Conservation (phyloP, 2,329 filamentous ascomycete species). For the Penicillium fuscoglaucum region DNA sequence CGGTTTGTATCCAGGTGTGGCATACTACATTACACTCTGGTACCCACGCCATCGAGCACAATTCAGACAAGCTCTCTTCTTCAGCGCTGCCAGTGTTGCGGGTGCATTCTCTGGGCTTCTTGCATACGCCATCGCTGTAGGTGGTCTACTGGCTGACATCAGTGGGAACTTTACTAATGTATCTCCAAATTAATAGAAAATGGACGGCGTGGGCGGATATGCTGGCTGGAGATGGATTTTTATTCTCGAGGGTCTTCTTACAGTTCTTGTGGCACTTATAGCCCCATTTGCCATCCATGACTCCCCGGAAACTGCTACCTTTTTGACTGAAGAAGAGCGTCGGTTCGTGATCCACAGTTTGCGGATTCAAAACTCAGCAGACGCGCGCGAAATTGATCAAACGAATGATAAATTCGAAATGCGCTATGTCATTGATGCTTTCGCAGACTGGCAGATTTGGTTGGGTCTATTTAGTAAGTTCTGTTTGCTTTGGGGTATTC, state of each 20-base stretch:
- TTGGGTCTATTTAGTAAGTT: conserved; percentile 40
- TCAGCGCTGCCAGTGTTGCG: conserved; percentile 50
- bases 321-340: conserved; percentile 45
- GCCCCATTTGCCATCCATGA: conserved; percentile 51
- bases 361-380: conserved; percentile 36
- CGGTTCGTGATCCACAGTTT: conserved; percentile 41
- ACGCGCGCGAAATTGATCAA: conserved; percentile 28
- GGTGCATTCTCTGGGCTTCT: conserved; percentile 56
- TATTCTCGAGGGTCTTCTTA: conserved; percentile 52
- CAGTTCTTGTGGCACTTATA: conserved; percentile 44
- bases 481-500: neutral
- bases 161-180: neutral
- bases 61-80: conserved; percentile 48
- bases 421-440: conserved; percentile 43
- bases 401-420: conserved; percentile 37
- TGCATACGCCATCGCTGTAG: conserved; percentile 51
- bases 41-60: conserved; percentile 48
- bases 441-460: conserved; percentile 46
- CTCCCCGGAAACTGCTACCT: conserved; percentile 46
- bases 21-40: conserved; percentile 50
- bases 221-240: conserved; percentile 54
- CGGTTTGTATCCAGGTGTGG: conserved; percentile 46
- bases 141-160: conserved; percentile 31
- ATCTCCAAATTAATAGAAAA: conserved; percentile 35
- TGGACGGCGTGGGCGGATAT: conserved; percentile 51